These are phyloP conservation scores for Nyctanthes arbortristis DNA, from an alignment of 257 asterid species.

Conservation along the genomic window DNA sequence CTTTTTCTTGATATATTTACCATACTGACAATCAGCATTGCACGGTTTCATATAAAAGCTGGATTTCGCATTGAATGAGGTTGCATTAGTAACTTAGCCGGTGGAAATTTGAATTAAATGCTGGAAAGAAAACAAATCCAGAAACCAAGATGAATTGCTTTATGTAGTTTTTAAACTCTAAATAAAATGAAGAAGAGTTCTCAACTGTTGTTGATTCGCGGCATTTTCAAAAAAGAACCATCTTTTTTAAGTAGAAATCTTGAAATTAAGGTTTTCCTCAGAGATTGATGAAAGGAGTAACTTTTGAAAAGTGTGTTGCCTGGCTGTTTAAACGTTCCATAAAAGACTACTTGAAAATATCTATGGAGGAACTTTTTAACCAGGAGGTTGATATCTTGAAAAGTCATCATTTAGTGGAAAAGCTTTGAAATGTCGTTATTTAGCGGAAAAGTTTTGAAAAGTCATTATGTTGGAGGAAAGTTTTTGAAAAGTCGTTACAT, in stretches of 20 bases:
- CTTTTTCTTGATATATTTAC: neutral
- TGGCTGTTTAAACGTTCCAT: neutral
- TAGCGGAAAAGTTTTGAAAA: neutral
- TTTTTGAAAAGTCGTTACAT: conserved; percentile 12
- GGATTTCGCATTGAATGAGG: conserved; percentile 22
- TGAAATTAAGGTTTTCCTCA: conserved; percentile 11
- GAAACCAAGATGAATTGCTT: conserved; percentile 14
- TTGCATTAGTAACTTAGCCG: neutral
- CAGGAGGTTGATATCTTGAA: neutral
- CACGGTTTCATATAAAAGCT: neutral
- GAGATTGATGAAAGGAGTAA: neutral
- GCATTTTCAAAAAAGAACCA: neutral
- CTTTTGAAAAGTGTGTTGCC: conserved; percentile 7
- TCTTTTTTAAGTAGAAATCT: neutral
- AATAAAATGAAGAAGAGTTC: conserved; percentile 2
- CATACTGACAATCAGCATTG: neutral
- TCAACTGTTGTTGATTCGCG: conserved; percentile 3
- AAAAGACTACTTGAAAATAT: neutral
- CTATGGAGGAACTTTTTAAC: neutral
- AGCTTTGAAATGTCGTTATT: neutral
- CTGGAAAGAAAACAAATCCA: conserved; percentile 14
- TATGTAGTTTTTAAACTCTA: conserved; percentile 22
- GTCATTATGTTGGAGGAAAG: too few relatives aligned
- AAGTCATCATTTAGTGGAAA: neutral
- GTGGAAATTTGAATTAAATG: conserved; percentile 3